A percentile compares a stretch with the other conserved stretches of the same genome.
These are phyloP conservation scores for Paecilomyces sp. DNA, from an alignment of 2,329 filamentous ascomycete species.

Conservation along the genomic window DNA sequence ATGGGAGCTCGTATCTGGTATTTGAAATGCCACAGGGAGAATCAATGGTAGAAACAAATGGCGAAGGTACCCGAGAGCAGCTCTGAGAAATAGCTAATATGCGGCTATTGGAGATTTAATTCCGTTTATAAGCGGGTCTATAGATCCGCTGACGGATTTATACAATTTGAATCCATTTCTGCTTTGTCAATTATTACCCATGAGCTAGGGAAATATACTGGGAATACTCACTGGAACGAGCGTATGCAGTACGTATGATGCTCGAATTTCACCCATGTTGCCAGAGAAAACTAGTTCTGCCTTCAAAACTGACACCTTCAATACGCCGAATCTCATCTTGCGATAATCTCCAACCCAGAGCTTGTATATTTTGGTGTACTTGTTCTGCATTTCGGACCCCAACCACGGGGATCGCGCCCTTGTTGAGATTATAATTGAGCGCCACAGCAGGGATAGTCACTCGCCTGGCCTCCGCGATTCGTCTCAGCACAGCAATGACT, in stretches of 20 bases:
- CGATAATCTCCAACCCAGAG: constrained; percentile 35
- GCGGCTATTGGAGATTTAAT: too few relatives aligned
- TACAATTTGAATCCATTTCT: too few relatives aligned
- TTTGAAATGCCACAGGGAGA: background rate
- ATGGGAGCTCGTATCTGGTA: background rate
- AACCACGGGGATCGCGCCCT: constrained; percentile 37
- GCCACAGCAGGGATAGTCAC: constrained; percentile 33
- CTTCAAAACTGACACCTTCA: constrained; percentile 34
- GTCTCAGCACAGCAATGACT: constrained; percentile 26
- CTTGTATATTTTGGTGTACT: constrained; percentile 32
- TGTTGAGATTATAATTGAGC: constrained; percentile 39
- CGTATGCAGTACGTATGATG: background rate
- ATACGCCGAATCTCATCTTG: constrained; percentile 35
- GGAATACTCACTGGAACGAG: background rate
- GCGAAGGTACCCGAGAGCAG: background rate
- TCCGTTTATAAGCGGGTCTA: too few relatives aligned
- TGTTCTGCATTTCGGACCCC: constrained; percentile 36
- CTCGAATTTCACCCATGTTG: constrained; percentile 32
- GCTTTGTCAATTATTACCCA: background rate
- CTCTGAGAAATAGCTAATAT: background rate
- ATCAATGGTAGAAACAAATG: background rate
- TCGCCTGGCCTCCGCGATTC: constrained; percentile 27
- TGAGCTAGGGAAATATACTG: background rate
- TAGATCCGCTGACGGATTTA: too few relatives aligned
- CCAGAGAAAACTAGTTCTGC: constrained; percentile 31